Conservation (phyloP, 2,329 filamentous ascomycete species). For the Keithomyces neogunnii region DNA sequence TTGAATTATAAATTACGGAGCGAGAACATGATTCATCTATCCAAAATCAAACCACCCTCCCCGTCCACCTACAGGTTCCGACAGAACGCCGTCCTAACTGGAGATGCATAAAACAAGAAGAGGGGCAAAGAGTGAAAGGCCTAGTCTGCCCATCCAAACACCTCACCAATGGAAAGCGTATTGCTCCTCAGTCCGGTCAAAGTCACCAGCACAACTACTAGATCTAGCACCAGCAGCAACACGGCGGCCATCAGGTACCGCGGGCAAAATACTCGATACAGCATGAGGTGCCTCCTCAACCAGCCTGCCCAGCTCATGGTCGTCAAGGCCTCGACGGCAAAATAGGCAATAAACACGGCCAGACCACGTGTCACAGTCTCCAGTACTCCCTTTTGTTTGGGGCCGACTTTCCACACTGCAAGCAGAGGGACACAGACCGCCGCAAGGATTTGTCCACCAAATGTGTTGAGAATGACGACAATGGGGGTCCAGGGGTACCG, state of each 20-base stretch:
- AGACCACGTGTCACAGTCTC: conserved; percentile 63
- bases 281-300: conserved; percentile 86
- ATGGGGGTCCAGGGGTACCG: conserved; percentile 86
- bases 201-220: conserved; percentile 63
- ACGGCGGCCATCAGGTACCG: conserved; percentile 77
- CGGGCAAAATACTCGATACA: conserved; percentile 89
- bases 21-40: no score
- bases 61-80: neutral
- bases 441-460: conserved; percentile 79
- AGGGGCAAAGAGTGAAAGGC: neutral
- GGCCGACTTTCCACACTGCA: conserved; percentile 80
- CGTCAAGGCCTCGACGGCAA: conserved; percentile 72
- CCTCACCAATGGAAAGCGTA: conserved; percentile 68
- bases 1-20: no score
- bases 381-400: conserved; percentile 61
- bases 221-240: conserved; percentile 66
- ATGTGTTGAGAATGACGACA: conserved; percentile 76
- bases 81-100: neutral
- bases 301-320: conserved; percentile 88
- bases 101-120: neutral
- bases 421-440: conserved; percentile 72
- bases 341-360: conserved; percentile 71
- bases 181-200: conserved; percentile 68
- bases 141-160: conserved; percentile 72
- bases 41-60: no score